Percentiles rank a stretch among this genome's conserved stretches.
Evolutionary conservation across 1,139 yeast species (phyloP).

Genomic region (Taphrina betulina): DNA sequence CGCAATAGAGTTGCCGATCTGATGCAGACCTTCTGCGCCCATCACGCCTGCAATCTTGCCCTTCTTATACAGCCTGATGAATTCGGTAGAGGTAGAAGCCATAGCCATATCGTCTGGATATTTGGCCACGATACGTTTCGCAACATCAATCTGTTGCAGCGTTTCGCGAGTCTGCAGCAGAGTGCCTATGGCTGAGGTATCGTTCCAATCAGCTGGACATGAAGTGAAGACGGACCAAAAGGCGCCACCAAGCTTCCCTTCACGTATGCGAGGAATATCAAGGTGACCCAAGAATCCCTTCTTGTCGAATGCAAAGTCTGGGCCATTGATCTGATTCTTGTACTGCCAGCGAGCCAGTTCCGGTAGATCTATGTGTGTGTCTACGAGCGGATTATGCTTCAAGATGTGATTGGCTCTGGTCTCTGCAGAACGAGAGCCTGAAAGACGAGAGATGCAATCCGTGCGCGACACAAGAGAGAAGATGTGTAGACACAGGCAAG

Average conservation of each 20-base stretch:
- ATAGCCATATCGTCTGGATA: constrained; percentile 48
- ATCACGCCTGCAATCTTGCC: constrained; percentile 50
- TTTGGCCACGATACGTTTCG: constrained; percentile 49
- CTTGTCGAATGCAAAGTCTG: constrained; percentile 42
- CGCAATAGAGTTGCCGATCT: constrained; percentile 52
- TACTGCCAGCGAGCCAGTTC: constrained; percentile 49
- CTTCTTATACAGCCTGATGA: constrained; percentile 44
- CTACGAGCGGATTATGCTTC: constrained; percentile 47
- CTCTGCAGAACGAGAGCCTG: too few relatives aligned
- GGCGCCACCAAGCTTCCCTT: constrained; percentile 51
- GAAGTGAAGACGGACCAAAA: constrained; percentile 46
- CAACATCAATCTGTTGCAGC: constrained; percentile 55
- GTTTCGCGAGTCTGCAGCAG: constrained; percentile 54
- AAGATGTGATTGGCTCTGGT: constrained; percentile 8
- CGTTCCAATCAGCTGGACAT: constrained; percentile 24
- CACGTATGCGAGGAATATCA: constrained; percentile 47
- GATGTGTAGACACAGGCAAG: too few relatives aligned
- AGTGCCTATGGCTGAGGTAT: constrained; percentile 42
- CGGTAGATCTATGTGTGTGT: constrained; percentile 55
- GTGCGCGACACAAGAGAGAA: too few relatives aligned
- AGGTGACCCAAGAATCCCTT: constrained; percentile 48
- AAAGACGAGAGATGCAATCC: too few relatives aligned
- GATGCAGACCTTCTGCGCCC: constrained; percentile 58
- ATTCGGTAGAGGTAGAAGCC: constrained; percentile 49
- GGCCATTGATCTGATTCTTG: constrained; percentile 48